Conservation (phyloP, 164 flowering plant species). For the Santalum album region DNA sequence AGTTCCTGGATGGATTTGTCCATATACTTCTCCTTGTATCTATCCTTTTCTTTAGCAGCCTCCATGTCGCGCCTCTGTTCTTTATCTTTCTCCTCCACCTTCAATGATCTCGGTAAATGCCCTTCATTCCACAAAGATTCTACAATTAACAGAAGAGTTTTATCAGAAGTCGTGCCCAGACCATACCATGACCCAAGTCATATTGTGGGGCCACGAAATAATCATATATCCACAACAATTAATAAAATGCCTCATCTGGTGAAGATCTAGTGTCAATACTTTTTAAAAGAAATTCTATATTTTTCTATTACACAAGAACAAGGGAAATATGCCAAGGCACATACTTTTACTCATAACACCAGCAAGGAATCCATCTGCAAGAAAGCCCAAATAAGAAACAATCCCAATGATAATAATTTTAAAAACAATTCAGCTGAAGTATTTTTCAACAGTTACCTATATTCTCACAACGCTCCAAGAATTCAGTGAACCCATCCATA, state of each 20-base stretch:
- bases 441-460: constrained; percentile 29
- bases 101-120: constrained; percentile 28
- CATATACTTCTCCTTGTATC: constrained; percentile 44
- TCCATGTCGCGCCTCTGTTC: constrained; percentile 48
- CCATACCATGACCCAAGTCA: background rate
- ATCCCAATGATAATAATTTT: background rate
- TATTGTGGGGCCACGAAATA: too few relatives aligned
- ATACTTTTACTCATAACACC: constrained; percentile 60
- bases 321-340: constrained; percentile 12
- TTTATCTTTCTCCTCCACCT: constrained; percentile 48
- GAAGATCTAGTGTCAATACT: background rate
- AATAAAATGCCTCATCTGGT: background rate
- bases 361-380: constrained; percentile 69
- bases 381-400: constrained; percentile 10
- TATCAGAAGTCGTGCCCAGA: background rate
- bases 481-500: constrained; percentile 58
- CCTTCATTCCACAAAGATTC: constrained; percentile 42
- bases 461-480: constrained; percentile 55
- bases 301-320: too few relatives aligned
- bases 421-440: background rate
- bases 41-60: constrained; percentile 46
- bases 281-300: too few relatives aligned
- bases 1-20: constrained; percentile 66
- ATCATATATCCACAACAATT: too few relatives aligned
- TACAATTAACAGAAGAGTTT: constrained; percentile 15